Evolutionary conservation across 805 yeast genomes (phyloP).

Genomic region (Candida manassasensis): DNA sequence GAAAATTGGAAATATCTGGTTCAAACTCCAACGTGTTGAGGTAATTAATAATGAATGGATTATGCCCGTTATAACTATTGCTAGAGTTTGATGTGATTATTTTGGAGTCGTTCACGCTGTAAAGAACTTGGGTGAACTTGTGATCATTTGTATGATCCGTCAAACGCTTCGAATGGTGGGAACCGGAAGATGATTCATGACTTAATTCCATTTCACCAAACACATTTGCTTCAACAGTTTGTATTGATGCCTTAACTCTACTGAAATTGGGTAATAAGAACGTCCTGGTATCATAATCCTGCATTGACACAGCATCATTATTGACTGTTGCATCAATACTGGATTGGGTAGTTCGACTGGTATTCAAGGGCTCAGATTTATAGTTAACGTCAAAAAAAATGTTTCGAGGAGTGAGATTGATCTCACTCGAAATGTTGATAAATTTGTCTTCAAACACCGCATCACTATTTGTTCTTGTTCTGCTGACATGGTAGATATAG

Average conservation of each 20-base stretch:
- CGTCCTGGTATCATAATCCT: slow-evolving; percentile 9
- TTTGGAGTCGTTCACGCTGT: slow-evolving; percentile 27
- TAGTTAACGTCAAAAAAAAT: slow-evolving; percentile 35
- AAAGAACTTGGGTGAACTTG: slow-evolving; percentile 32
- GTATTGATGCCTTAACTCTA: slow-evolving; percentile 32
- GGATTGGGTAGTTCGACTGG: slow-evolving; percentile 15
- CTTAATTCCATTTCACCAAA: slow-evolving; percentile 42
- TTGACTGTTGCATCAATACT: slow-evolving; percentile 11
- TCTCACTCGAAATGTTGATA: background rate
- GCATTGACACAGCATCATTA: slow-evolving; percentile 6
- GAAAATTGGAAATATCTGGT: slow-evolving; percentile 54
- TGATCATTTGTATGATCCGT: slow-evolving; percentile 2
- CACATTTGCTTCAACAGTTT: slow-evolving; percentile 38
- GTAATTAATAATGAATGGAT: slow-evolving; percentile 57
- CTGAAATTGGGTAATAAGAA: slow-evolving; percentile 27
- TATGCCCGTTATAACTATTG: slow-evolving; percentile 65
- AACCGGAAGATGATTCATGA: slow-evolving; percentile 14
- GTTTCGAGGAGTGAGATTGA: slow-evolving; percentile 23
- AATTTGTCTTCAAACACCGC: slow-evolving; percentile 4
- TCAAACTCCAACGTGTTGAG: slow-evolving; percentile 50
- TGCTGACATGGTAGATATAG: slow-evolving; percentile 58
- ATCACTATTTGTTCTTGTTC: slow-evolving; percentile 11
- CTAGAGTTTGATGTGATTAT: slow-evolving; percentile 32
- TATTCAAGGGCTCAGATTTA: slow-evolving; percentile 28
- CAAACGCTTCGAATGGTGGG: slow-evolving; percentile 3